Evolutionary conservation across 148 eudicot species (phyloP), one percentile per base, ranked within the genome.

Genomic region (Rhododendron ovatum): DNA sequence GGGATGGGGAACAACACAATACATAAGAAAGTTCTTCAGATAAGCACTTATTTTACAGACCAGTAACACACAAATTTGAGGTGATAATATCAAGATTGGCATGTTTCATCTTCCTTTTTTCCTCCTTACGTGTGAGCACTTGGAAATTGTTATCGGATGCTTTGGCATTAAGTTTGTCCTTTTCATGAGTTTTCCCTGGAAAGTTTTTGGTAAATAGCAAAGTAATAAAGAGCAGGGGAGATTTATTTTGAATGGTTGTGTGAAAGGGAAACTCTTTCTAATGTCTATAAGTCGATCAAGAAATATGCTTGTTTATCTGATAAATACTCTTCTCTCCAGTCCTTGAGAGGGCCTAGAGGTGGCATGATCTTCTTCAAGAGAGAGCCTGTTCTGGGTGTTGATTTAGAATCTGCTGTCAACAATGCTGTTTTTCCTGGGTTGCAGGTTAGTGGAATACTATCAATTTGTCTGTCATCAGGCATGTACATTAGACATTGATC

Each of bases 281-380:
- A 22, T 24, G 30, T 17, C 13, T 78, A 78, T 43, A 20, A 14
- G 13, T 79, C 0, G 26, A n/a, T 30, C 4, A 24, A n/a, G 59
- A n/a, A 79, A 39, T 41, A 77, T 79, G 59, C 20, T 1, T 80
- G 30, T 5, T 50, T 80, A 77, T 24, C 51, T 77, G 14, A 77
- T 22, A 22, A 39, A 41, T 39, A 17, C 26, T 75, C 45, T 69
- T 85, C 39, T 86, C 41, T 82, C 10, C 89, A 96, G 98, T 95
- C 98, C 43, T 86, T 96, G 82, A 92, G 98, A 88, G 98, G 98
- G 53, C 98, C 98, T 35, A 94, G 98, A 92, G 98, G 98, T 41
- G 98, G 98, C 80, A 96, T 96, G 98, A 96, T 96, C 45, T 96
- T 96, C 89, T 96, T 91, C 94, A 93, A 89, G 92, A 92, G 91